Evolutionary conservation across 306 rosid genomes (phyloP).

Genomic region (Elaeagnus macrophylla): DNA sequence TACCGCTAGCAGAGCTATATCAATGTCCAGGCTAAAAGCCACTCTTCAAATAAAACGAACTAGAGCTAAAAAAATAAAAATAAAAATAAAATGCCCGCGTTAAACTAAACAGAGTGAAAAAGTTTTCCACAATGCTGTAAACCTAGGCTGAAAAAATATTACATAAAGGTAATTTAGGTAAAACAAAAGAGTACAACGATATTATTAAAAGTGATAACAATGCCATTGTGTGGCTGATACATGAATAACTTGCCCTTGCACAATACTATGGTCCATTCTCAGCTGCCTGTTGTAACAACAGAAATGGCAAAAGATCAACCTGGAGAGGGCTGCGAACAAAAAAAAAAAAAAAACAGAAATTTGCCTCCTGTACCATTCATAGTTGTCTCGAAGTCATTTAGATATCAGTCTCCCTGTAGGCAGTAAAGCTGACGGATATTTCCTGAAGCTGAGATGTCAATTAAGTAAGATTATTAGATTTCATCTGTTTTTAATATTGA

Average conservation of each 20-base stretch:
- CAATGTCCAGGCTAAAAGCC: too few relatives aligned
- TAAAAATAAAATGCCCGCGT: constrained; percentile 22
- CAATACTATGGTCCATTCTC: constrained; percentile 35
- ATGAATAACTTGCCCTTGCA: constrained; percentile 28
- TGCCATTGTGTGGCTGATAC: constrained; percentile 36
- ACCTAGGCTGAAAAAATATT: constrained; percentile 56
- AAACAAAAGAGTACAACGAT: constrained; percentile 56
- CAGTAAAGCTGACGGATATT: constrained; percentile 98
- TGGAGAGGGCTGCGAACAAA: constrained; percentile 34
- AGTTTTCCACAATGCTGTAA: constrained; percentile 42
- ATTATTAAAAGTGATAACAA: constrained; percentile 45
- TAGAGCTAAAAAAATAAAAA: constrained; percentile 14
- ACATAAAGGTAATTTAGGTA: constrained; percentile 35
- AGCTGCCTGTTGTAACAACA: constrained; percentile 34
- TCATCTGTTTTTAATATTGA: background rate
- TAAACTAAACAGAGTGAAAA: constrained; percentile 21
- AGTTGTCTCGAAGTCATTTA: constrained; percentile 17
- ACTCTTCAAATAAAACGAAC: background rate
- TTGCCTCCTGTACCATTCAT: constrained; percentile 38
- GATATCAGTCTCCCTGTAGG: constrained; percentile 79
- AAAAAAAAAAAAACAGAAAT: constrained; percentile 37
- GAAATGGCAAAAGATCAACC: constrained; percentile 38
- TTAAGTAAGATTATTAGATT: constrained; percentile 7
- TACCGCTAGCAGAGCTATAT: too few relatives aligned
- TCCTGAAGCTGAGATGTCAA: constrained; percentile 67